Evolutionary conservation across 2,329 filamentous ascomycete genomes (phyloP), one percentile per base, ranked within the genome.

Genomic region (Coniochaeta ligniaria): DNA sequence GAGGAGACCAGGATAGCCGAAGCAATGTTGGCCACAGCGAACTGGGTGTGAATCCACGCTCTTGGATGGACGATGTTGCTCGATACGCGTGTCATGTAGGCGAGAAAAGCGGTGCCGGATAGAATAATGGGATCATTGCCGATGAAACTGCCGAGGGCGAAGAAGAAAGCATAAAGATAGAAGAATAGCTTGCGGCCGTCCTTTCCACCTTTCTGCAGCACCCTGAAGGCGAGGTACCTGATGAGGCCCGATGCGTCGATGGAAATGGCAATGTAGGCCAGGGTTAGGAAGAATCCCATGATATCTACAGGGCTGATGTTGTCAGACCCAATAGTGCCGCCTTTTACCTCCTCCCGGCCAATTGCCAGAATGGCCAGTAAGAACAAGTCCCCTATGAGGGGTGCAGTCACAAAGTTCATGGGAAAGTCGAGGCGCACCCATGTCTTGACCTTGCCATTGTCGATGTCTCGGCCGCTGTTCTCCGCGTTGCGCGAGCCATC

Each of bases 1-100:
- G 88, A 91, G 0, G 89, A 91, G 11, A 92, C 89, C 14, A 92
- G 76, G 26, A 91, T 89, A 0, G 89, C 88, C 0, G 89, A 91
- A 1, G 85, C 85, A 56, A 91, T 88, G 63, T 91, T 91, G 58
- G 88, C 88, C 1, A 90, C 72, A 17, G 88, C 82, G 61, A 91
- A 91, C 61, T 92, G 89, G 1, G 83, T 83, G 65, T 85, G 82
- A 24, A 91, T 90, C 88, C 89, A 91, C 0, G 89, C 89, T 66
- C 85, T 77, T 0, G 89, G 88, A 60, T 89, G 83, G 12, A 81
- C 74, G 61, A 92, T 91, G 64, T 91, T 91, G 72, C 82, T 86
- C 0, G 88, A 90, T 0, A 90, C 87, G 7, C 87, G 79, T 0
- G 88, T 91, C 87, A 92, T 90, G 71, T 92, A 92, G 2, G 88